Evolutionary conservation across 768 basidiomycete genomes (phyloP).

Genomic region (Lactarius indigo): DNA sequence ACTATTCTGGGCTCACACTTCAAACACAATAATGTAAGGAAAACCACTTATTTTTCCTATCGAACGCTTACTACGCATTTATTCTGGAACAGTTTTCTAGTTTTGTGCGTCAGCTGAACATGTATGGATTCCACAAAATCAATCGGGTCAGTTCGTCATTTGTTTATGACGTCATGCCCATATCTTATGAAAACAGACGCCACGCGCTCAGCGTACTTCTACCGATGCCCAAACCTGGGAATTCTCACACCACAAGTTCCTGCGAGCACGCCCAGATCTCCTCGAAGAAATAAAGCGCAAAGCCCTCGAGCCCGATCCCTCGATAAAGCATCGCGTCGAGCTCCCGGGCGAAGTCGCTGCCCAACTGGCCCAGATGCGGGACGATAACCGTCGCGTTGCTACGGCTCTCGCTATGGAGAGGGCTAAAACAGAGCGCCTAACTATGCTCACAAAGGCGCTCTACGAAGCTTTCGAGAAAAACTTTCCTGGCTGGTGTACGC

Average conservation of each 20-base stretch:
- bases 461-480: constrained; percentile 60
- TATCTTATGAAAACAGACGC: constrained; percentile 46
- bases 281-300: constrained; percentile 86
- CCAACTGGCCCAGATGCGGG: constrained; percentile 65
- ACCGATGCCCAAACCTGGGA: constrained; percentile 84
- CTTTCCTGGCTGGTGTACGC: constrained; percentile 54
- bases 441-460: constrained; percentile 52
- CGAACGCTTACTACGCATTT: background rate
- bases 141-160: constrained; percentile 56
- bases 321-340: constrained; percentile 67
- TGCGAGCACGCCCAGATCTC: constrained; percentile 74
- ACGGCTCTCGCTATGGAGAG: constrained; percentile 49
- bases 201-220: constrained; percentile 77
- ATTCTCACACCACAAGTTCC: constrained; percentile 84
- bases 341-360: constrained; percentile 74
- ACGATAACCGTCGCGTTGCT: constrained; percentile 66
- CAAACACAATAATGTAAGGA: constrained; percentile 81
- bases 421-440: constrained; percentile 58
- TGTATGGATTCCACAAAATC: constrained; percentile 96
- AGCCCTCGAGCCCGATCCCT: constrained; percentile 76
- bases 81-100: constrained; percentile 66
- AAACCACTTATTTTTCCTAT: background rate
- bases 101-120: constrained; percentile 93
- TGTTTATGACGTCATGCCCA: constrained; percentile 2
- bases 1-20: constrained; percentile 84